Conservation (phyloP, 2,329 filamentous ascomycete genomes). For the Colletotrichum lupini region DNA sequence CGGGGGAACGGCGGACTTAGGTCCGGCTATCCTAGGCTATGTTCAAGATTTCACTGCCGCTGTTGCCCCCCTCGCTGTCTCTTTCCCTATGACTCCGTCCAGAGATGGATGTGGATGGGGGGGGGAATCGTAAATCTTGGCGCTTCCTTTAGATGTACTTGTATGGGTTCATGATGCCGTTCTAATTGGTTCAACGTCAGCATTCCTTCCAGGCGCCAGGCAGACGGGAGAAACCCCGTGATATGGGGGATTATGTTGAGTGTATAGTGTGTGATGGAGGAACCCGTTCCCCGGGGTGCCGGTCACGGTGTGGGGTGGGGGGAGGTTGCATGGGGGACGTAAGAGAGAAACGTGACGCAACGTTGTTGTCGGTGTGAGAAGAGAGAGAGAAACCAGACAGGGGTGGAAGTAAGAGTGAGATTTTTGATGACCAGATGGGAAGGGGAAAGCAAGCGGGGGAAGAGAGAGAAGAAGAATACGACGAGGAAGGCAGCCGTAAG, state of each 20-base stretch:
- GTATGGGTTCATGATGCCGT: conserved; percentile 99
- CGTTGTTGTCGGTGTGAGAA: background rate
- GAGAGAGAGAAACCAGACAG: background rate
- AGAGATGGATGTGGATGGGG: background rate
- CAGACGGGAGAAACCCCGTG: conserved; percentile 11
- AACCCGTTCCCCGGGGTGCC: background rate
- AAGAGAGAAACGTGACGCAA: background rate
- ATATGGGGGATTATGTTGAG: background rate
- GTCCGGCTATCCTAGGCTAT: background rate
- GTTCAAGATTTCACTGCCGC: background rate
- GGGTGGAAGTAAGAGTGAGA: background rate
- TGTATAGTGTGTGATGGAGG: too few relatives aligned
- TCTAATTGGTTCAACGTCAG: conserved; percentile 62
- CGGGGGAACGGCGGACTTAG: background rate
- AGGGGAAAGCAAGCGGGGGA: background rate
- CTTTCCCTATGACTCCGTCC: background rate
- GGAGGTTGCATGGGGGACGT: background rate
- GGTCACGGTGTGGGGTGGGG: conserved; percentile 6
- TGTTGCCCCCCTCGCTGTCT: background rate
- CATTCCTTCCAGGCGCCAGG: conserved; percentile 33
- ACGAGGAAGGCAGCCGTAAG: conserved; percentile 1
- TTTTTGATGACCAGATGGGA: conserved; percentile 22
- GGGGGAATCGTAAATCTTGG: conserved; percentile 9
- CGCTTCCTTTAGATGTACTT: conserved; percentile 78
- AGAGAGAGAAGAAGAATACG: conserved; percentile 1